phyloP scores from a whole-genome alignment of 768 basidiomycete genomes.

The Leccinum arenicola region DNA sequence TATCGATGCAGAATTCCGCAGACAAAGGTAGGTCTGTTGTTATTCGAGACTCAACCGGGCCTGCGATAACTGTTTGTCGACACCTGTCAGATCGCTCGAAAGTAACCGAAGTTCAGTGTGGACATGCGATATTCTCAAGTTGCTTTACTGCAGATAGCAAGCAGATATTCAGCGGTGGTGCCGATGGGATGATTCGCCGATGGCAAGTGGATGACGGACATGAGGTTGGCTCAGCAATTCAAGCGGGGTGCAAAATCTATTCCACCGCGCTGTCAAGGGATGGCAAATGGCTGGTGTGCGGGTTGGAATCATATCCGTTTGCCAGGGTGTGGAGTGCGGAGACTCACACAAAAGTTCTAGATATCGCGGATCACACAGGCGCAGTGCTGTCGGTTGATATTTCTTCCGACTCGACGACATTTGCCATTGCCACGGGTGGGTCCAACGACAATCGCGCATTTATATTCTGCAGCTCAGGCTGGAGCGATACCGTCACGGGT shows the following conservation, averaged over 20 bases:
- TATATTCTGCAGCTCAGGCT: no score
- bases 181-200: neutral
- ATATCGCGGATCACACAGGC: neutral
- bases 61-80: neutral
- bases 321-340: neutral
- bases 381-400: neutral
- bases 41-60: neutral
- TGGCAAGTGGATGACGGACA: neutral
- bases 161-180: neutral
- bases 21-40: neutral
- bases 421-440: neutral
- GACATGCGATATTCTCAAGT: neutral
- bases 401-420: neutral
- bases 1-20: neutral
- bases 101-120: neutral
- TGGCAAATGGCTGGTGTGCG: neutral
- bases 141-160: neutral
- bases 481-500: no score
- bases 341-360: neutral
- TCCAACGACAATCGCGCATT: neutral
- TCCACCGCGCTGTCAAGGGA: neutral
- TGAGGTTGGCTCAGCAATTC: neutral
- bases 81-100: neutral
- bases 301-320: neutral
- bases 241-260: neutral